phyloP scores from a whole-genome alignment of 768 basidiomycete species.

The Steccherinum ochraceum region DNA sequence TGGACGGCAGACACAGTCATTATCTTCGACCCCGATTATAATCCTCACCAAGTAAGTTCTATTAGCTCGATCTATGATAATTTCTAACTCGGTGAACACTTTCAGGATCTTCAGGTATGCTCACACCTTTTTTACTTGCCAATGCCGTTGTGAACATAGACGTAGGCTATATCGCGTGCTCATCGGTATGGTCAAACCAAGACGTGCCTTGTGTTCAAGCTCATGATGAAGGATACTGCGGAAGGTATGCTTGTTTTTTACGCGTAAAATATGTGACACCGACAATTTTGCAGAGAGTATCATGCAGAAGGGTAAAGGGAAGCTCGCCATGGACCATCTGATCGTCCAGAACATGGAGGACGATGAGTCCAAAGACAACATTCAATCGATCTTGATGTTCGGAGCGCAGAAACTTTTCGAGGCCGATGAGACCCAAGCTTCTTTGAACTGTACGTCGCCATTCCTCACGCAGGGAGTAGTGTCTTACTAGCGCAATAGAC shows the following conservation, averaged over 20 bases:
- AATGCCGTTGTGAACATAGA: conserved; percentile 1
- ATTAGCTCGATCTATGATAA: not conserved
- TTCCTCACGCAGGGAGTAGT: too few species aligned
- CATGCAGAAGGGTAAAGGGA: conserved; percentile 90
- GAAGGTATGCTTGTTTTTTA: conserved; percentile 51
- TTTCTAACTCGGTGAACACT: not conserved
- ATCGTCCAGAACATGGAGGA: conserved; percentile 97
- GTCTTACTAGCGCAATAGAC: too few species aligned
- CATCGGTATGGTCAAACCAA: conserved; percentile 96
- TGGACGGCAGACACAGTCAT: conserved; percentile 92
- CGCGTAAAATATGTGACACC: not conserved
- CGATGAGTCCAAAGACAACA: conserved; percentile 66
- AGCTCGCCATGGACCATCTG: conserved; percentile 88
- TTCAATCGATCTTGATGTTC: conserved; percentile 85
- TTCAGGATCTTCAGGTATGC: conserved; percentile 79
- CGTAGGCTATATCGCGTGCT: conserved; percentile 86
- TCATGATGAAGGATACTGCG: conserved; percentile 93
- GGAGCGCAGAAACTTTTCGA: conserved; percentile 86
- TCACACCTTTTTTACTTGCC: not conserved
- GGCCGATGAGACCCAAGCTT: conserved; percentile 38
- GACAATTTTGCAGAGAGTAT: conserved; percentile 75
- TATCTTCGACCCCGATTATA: conserved; percentile 94
- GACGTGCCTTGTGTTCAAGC: conserved; percentile 89
- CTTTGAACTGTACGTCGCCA: too few species aligned
- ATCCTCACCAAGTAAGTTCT: conserved; percentile 82